Conservation (phyloP, 371 early-diverging fungal species). For the Circinella minor region DNA sequence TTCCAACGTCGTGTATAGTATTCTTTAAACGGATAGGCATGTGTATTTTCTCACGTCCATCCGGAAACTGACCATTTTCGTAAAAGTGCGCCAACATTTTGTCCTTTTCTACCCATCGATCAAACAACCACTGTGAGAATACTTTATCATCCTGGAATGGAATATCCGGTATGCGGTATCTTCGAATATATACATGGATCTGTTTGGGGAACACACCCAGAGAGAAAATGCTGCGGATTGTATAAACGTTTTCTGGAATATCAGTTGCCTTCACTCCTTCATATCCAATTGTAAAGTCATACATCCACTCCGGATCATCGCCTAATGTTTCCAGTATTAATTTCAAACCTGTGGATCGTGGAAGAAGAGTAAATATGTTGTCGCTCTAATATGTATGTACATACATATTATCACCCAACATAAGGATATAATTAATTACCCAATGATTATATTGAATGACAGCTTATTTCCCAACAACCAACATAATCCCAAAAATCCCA, state of each 20-base stretch:
- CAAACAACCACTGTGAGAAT: conserved; percentile 79
- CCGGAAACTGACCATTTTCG: conserved; percentile 67
- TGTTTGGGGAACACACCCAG: conserved; percentile 63
- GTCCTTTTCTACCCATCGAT: conserved; percentile 87
- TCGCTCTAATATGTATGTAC: conserved; percentile 30
- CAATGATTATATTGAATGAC: no score
- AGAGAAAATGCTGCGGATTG: conserved; percentile 68
- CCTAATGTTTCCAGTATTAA: conserved; percentile 62
- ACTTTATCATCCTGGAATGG: conserved; percentile 63
- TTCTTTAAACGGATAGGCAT: conserved; percentile 33
- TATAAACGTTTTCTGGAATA: conserved; percentile 75
- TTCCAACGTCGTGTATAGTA: conserved; percentile 29
- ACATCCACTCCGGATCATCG: conserved; percentile 65
- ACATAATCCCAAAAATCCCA: no score
- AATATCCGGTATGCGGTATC: conserved; percentile 65
- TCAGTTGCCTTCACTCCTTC: conserved; percentile 67
- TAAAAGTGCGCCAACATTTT: conserved; percentile 82
- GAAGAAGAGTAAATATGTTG: conserved; percentile 67
- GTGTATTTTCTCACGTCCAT: conserved; percentile 14
- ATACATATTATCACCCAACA: no score
- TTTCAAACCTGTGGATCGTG: conserved; percentile 79
- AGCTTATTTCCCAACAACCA: no score
- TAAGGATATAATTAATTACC: no score
- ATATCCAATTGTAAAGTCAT: conserved; percentile 85
- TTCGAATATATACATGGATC: conserved; percentile 76